Percentiles rank a stretch among this genome's conserved stretches.
These are phyloP conservation scores for barrel medic (Medicago truncatula) DNA, from an alignment of 306 rosid genomes.

Conservation along the genomic window MtrunA17r5.0-ANR NC_053046.1:27137001-27137500, in stretches of 20 bases:
- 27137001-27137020: no score
- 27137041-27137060: no score
- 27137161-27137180: conserved; percentile 31
- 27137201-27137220: not conserved
- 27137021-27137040: no score
- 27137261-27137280: not conserved
- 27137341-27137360: conserved; percentile 16
- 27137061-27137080: no score
- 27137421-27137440: conserved; percentile 46
- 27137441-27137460: not conserved
- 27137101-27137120: not conserved
- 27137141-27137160: not conserved
- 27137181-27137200: not conserved
- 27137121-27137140: not conserved
- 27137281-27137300: conserved; percentile 51
- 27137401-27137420: conserved; percentile 48
- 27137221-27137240: not conserved
- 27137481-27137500: not conserved
- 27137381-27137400: not conserved
- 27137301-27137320: conserved; percentile 49
- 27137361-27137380: not conserved
- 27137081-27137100: no score
- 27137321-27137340: conserved; percentile 56
- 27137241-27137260: not conserved
- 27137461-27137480: conserved; percentile 1